Evolutionary conservation across 2,329 filamentous ascomycete species (phyloP), one percentile per base, ranked within the genome.

Genomic region (Alternaria triticimaculans): DNA sequence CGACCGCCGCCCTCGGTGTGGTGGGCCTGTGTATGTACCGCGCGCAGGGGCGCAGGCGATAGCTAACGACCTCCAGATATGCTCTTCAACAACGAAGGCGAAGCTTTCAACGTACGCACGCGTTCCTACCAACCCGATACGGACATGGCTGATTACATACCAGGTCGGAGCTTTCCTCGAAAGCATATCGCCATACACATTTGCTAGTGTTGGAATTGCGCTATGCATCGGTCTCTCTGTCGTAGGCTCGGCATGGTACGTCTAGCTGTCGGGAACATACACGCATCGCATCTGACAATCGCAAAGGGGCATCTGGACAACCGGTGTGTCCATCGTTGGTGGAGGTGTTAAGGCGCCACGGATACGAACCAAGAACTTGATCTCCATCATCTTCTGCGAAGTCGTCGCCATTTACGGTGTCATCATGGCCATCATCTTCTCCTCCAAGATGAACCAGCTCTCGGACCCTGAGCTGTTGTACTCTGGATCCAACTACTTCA

Each of bases 361-460:
- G 75, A 99, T 99, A 83, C 93, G 96, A 81, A 99, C 96, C 68
- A 99, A 99, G 90, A 99, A 99, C 86, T 84, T 99, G 78, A 98
- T 99, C 81, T 98, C 95, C 76, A 99, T 99, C 82, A 98, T 99
- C 84, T 99, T 99, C 85, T 99, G 96, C 86, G 96, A 99, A 84
- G 96, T 99, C 78, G 96, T 99, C 77, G 96, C 96, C 82, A 99
- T 99, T 82, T 99, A 99, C 87, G 96, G 96, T 76, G 95, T 99
- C 83, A 99, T 99, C 84, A 99, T 99, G 94, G 92, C 94, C 75
- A 99, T 99, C 80, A 92, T 99, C 76, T 98, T 98, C 85, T 96
- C 94, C 48, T 88, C 94, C 66, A 97, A 97, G 82, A 84, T 99
- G 73, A 87, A 88, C 73, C 81, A 86, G 60, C 87, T 96, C 28